Percentiles rank a stretch among this genome's conserved stretches.
These are phyloP conservation scores for Auricularia heimuer DNA, from an alignment of 768 basidiomycete species.

Conservation along the genomic window DNA sequence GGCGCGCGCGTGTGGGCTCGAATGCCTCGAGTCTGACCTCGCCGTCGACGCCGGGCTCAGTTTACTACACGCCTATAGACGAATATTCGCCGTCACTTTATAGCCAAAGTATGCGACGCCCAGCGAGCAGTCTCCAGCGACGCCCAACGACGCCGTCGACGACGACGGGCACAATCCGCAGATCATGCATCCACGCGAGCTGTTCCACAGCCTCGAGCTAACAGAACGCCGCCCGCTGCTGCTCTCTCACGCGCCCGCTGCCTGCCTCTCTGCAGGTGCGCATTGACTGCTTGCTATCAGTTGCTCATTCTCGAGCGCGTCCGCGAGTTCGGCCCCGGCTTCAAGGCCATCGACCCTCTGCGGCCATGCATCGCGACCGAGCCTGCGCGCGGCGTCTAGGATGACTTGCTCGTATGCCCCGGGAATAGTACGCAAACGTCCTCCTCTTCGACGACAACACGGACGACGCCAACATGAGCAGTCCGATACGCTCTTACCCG, in stretches of 20 bases:
- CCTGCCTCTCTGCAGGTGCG: conserved; percentile 55
- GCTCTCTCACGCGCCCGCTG: conserved; percentile 70
- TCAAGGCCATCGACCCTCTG: conserved; percentile 56
- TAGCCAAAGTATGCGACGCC: conserved; percentile 18
- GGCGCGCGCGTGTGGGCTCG: neutral
- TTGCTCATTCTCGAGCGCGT: conserved; percentile 83
- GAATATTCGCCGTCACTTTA: conserved; percentile 21
- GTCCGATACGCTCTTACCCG: conserved; percentile 52
- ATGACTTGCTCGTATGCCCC: conserved; percentile 38
- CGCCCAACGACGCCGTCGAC: no score
- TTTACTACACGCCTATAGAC: conserved; percentile 47
- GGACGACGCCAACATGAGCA: conserved; percentile 52
- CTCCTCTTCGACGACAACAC: conserved; percentile 73
- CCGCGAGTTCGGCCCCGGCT: conserved; percentile 56
- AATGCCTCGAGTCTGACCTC: neutral
- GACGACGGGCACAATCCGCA: neutral
- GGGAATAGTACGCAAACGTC: conserved; percentile 64
- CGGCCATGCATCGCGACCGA: conserved; percentile 79
- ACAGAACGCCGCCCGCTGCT: conserved; percentile 47
- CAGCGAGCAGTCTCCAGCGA: neutral
- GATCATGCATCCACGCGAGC: neutral
- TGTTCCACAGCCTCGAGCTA: conserved; percentile 23
- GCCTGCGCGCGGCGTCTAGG: conserved; percentile 62
- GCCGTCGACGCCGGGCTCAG: conserved; percentile 18
- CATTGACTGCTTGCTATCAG: conserved; percentile 60